Base-by-base conservation (phyloP, 805 yeast genomes). In the Suhomyces vadensis region DNA sequence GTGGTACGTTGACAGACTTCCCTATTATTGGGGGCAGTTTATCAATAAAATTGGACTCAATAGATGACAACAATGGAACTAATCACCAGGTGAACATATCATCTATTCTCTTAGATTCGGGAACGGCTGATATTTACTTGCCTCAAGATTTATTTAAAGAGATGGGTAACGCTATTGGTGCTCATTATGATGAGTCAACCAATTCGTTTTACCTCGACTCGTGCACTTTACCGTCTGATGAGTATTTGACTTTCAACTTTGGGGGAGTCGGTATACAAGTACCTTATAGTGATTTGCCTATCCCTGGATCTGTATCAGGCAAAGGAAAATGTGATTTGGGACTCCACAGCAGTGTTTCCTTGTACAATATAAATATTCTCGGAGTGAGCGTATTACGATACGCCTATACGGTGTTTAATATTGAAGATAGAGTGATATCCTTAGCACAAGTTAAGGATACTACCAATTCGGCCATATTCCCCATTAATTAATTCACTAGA, bases 301-400 rank as follows among this genome's bases (percentile, higher is more conserved):
- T 31, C 4, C 46, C 46, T 7, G 45, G 37, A 5, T 29, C 33
- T 2, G 33, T 8, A 14, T 13, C 35, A 19, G 29, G 29, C 4
- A n/a, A 21, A 8, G 22, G 22, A 5, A 19, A 4, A n/a, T 43
- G 46, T 25, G 25, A 21, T 7, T 35, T 38, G 19, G 41, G 39
- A 3, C 33, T 43, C 13, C 27, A 39, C 8, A 16, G 31, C 17
- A 29, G 38, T 8, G 42, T 21, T 9, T 14, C 20, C 8, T 11
- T 39, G 10, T 29, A 39, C 21, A 17, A 38, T 33, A 14, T 27
- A 3, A 43, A 37, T 10, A 46, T 55, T 16, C 51, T 61, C 39
- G 66, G 66, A 5, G 64, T 55, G 44, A 58, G 55, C 49, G 60
- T 61, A 48, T 56, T 61, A 39, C 52, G 61, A 26, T 44, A 42